Base-by-base conservation (phyloP, 495 filamentous ascomycete genomes). In the Neurospora terricola region DNA sequence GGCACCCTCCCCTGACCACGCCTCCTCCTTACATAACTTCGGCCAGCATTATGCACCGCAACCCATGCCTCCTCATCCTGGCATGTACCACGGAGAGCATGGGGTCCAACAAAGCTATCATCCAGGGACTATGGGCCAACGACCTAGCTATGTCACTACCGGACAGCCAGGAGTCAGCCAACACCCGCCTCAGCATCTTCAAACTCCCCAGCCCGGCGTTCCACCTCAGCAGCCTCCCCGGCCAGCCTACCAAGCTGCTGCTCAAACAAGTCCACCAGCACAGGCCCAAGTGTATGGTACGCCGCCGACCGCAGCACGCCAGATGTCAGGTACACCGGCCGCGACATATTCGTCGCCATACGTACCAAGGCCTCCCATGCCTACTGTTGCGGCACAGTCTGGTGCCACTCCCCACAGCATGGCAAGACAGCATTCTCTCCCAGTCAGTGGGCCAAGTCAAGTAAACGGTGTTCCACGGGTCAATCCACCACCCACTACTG, bases 321-420 rank as follows among this genome's bases (percentile, higher is more conserved):
- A 78, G 38, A 70, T 79, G 30, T 81, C 72, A 30, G 80, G 75
- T 34, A n/a, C 77, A 36, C 81, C 82, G 70, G 74, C 79, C 68
- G 78, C 80, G 38, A 77, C 82, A 4, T 85, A 85, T 71, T 82
- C 80, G 45, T 85, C 84, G 8, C 84, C 84, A 10, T 84, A 86
- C 71, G 77, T 80, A 43, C 78, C 83, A 68, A 79, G 79, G 34
- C 77, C 83, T 8, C 77, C 80, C 12, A 66, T 66, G 14, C 76
- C 77, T 27, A 30, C 73, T 9, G 59, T 73, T 14, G 12, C 76
- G 27, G 62, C 73, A 16, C 78, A 77, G 42, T 39, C 75, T 38
- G 74, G 72, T 23, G 72, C 62, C 18, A 70, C 71, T 10, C 75
- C 73, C 5, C 76, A 77, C 45, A 71, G 73, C 42, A 71, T 74